Evolutionary conservation across 225 moss, liverwort and hornwort species (phyloP), one percentile per base, ranked within the genome.

Genomic region (Rhytidiadelphus loreus): DNA sequence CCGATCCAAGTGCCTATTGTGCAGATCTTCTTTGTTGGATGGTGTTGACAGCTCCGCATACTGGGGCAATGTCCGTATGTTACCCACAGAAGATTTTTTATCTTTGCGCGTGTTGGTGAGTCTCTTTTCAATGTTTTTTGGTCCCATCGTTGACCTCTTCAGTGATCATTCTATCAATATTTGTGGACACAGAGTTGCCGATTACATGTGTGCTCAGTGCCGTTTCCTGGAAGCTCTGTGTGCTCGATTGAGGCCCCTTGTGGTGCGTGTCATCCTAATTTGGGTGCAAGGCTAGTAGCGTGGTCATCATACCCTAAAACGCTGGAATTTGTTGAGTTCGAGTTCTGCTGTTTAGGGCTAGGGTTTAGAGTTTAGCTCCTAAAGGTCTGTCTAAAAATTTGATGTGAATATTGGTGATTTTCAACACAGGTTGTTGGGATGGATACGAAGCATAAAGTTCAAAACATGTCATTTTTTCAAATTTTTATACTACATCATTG

Each of bases 81-180:
- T 90, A 33, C 85, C 91, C 59, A 35, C 85, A 63, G 89, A 92
- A 77, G 85, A 89, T 56, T 89, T 63, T 68, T 39, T 92, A 53
- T 89, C 91, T 52, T 70, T 92, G 75, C 89, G 89, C n/a, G 82
- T 92, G 43, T 82, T 92, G 89, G 91, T 93, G 46, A 83, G 65
- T 60, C 35, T 78, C 69, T 78, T 65, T 52, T 87, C 33, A 24
- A 48, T 64, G 48, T 65, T 37, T 43, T 62, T 33, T 33, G 55
- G 25, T 35, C 82, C 26, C 72, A 50, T 58, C 59, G 39, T 79
- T 58, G n/a, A 58, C 58, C 60, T 84, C 77, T 78, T 68, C 12
- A 88, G 29, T 65, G n/a, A 68, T 89, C 35, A 61, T n/a, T 78
- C 55, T 84, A 39, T 55, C 85, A 80, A 24, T 35, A 71, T 71